These are phyloP conservation scores for Tetrahymena thermophila DNA, from an alignment of 73 alveolate species.

Conservation along the genomic window DNA sequence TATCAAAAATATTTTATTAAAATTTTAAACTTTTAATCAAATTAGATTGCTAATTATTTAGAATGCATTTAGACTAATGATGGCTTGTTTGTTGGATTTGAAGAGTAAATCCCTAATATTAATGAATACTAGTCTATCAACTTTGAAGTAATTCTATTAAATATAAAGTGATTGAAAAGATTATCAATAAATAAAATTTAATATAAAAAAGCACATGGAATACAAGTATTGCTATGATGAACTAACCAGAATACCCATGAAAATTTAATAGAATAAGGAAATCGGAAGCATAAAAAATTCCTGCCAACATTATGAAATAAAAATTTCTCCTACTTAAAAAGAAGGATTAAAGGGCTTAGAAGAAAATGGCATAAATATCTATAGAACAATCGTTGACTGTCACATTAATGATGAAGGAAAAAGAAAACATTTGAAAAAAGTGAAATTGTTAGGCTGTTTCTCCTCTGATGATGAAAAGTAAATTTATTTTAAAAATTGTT, in stretches of 20 bases:
- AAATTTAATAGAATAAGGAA: background rate
- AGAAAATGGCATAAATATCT: background rate
- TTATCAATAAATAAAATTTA: background rate
- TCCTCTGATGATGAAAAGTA: background rate
- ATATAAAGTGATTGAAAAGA: background rate
- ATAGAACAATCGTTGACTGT: background rate
- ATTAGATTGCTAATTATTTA: background rate
- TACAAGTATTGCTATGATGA: background rate
- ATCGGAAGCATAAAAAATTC: background rate
- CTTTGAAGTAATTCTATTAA: background rate
- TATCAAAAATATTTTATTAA: background rate
- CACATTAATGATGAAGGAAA: background rate
- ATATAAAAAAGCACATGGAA: background rate
- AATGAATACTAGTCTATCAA: background rate
- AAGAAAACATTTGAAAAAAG: background rate
- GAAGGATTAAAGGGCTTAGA: background rate
- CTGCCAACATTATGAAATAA: background rate
- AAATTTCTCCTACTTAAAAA: background rate
- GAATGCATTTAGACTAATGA: background rate
- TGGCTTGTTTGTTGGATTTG: background rate
- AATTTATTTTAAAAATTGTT: background rate
- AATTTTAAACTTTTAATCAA: background rate
- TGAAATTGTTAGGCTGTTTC: background rate
- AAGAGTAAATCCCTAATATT: background rate
- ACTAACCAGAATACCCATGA: background rate